Conservation (phyloP, 2,329 filamentous ascomycete genomes). For the Ramularia endophylla region DNA sequence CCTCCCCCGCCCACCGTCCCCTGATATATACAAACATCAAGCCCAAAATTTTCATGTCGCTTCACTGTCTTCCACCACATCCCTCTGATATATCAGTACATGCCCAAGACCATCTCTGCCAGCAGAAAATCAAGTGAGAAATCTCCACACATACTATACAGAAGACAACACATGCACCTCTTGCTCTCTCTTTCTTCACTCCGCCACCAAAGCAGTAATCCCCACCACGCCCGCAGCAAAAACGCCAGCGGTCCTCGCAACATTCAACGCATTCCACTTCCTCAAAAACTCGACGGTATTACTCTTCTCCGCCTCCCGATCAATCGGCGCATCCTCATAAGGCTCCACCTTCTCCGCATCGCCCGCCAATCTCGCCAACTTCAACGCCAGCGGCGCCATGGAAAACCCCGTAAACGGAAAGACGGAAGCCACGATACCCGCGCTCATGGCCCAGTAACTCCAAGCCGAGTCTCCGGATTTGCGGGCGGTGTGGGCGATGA, state of each 20-base stretch:
- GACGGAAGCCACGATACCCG: conserved; percentile 15
- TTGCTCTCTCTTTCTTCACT: too few species aligned
- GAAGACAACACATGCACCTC: too few species aligned
- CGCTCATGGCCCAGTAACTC: conserved; percentile 21
- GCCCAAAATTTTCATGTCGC: too few species aligned
- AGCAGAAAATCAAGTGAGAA: too few species aligned
- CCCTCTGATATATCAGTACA: too few species aligned
- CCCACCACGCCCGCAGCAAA: conserved; percentile 17
- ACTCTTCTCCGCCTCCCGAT: conserved; percentile 24
- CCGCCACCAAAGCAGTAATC: too few species aligned
- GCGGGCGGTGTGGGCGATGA: conserved; percentile 16
- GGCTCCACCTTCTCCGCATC: conserved; percentile 26
- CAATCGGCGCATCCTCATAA: conserved; percentile 26
- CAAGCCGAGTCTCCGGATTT: conserved; percentile 7
- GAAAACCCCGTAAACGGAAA: conserved; percentile 21
- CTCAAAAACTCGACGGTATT: conserved; percentile 25
- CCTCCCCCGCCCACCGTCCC: too few species aligned
- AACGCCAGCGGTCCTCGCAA: conserved; percentile 14
- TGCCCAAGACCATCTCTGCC: too few species aligned
- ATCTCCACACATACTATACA: too few species aligned
- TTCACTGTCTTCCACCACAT: too few species aligned
- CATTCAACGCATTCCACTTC: conserved; percentile 20
- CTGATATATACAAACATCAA: too few species aligned
- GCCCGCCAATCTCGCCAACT: conserved; percentile 22
- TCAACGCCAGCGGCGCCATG: conserved; percentile 24